Evolutionary conservation across 257 asterid species (phyloP).

Genomic region (Plantago elongata): DNA sequence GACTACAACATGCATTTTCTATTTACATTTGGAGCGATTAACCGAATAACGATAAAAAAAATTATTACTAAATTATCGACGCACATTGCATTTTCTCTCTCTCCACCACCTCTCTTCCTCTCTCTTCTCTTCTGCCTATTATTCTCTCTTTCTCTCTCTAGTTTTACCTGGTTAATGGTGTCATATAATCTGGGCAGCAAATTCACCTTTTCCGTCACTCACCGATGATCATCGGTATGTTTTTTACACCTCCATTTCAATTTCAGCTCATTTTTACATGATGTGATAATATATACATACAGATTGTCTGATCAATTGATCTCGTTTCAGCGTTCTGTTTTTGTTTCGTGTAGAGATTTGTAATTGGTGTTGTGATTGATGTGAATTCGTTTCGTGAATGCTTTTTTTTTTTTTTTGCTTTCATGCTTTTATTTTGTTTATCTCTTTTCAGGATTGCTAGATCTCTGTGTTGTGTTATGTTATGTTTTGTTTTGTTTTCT

Average conservation of each 20-base stretch:
- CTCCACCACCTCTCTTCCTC: conserved; percentile 7
- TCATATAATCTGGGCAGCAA: conserved; percentile 24
- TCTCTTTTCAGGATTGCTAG: background rate
- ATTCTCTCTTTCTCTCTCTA: conserved; percentile 3
- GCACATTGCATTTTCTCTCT: conserved; percentile 1
- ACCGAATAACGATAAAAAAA: background rate
- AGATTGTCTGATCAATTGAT: no score
- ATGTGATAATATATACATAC: no score
- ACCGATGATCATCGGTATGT: conserved; percentile 45
- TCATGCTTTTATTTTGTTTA: background rate
- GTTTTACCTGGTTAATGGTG: conserved; percentile 27
- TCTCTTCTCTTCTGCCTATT: conserved; percentile 8
- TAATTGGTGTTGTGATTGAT: no score
- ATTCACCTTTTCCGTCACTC: conserved; percentile 29
- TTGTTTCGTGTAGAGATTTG: no score
- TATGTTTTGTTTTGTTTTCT: no score
- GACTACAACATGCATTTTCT: background rate
- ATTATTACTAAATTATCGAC: background rate
- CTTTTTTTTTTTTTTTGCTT: background rate
- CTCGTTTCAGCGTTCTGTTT: no score
- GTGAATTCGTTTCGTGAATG: no score
- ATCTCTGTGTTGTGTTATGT: background rate
- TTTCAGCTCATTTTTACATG: conserved; percentile 7
- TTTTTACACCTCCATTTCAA: conserved; percentile 10
- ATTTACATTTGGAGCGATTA: background rate